phyloP scores from a whole-genome alignment of 2,329 filamentous ascomycete species.

The Tolypocladium ovalisporum region DNA sequence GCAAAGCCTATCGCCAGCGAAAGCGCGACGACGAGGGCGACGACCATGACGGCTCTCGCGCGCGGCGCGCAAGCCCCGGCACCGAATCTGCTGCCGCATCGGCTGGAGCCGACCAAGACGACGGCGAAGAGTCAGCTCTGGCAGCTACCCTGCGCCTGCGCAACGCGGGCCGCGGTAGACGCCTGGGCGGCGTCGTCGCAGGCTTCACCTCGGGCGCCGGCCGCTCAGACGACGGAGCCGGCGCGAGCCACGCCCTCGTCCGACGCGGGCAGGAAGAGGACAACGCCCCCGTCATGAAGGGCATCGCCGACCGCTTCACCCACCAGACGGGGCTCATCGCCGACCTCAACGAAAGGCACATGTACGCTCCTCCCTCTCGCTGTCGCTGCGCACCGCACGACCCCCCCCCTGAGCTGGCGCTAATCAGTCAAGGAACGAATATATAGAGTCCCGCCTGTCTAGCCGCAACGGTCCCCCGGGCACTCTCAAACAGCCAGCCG shows the following conservation, averaged over 20 bases:
- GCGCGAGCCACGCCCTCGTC: constrained; percentile 9
- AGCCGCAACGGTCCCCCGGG: constrained; percentile 31
- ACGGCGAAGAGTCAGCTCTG: constrained; percentile 22
- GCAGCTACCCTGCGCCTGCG: constrained; percentile 42
- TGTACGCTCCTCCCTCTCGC: constrained; percentile 44
- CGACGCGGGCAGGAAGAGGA: constrained; percentile 25
- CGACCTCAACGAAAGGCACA: constrained; percentile 61
- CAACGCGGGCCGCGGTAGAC: constrained; percentile 37
- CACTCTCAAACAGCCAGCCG: not conserved
- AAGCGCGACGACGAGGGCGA: constrained; percentile 15
- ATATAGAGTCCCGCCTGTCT: constrained; percentile 73
- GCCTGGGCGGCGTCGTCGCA: constrained; percentile 36
- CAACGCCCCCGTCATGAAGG: constrained; percentile 15
- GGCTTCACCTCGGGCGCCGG: constrained; percentile 37
- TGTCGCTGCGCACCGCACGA: constrained; percentile 1
- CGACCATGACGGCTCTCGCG: not conserved
- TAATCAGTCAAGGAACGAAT: constrained; percentile 73
- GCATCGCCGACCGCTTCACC: constrained; percentile 46
- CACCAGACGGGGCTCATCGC: constrained; percentile 59
- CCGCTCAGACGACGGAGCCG: not conserved
- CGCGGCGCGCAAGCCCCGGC: not conserved
- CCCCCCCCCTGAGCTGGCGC: constrained; percentile 16
- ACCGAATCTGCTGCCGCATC: not conserved
- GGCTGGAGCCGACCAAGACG: not conserved
- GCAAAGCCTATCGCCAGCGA: constrained; percentile 48